Base-by-base conservation (phyloP, 2,329 filamentous ascomycete genomes). In the Arachnopeziza araneosa region DNA sequence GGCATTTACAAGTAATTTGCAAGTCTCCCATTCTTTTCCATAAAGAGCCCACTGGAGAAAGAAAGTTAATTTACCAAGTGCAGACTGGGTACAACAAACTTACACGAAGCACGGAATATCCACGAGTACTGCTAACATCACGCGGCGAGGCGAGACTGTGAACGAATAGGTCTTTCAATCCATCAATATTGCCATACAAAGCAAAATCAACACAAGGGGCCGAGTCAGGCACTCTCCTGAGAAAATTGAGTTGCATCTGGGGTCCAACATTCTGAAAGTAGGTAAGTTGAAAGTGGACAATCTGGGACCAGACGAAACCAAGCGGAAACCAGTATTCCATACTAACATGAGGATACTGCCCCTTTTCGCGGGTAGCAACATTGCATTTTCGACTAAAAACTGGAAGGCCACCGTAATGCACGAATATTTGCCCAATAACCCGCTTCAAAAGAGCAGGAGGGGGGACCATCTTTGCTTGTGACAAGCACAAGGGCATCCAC, bases 301-400 rank as follows among this genome's bases (percentile, higher is more conserved):
- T 60, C 26, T 60, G 55, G 30, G 60, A 48, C 57, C 58, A 58
- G 32, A 24, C 48, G 36, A 56, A 60, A 6, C 51, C 52, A 30
- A 62, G 49, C 1, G 56, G 51, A 53, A 59, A 61, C 56, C 56
- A 61, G 26, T 59, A 61, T 36, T 59, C 56, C 21, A 61, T 23
- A 19, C n/a, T 56, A 23, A 58, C 53, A 53, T 44, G 53, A 23
- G 56, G 60, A n/a, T 49, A 23, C 44, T 58, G 52, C n/a, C 17
- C 6, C 36, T 54, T 56, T 24, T 17, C 26, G 52, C 60, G 58
- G 44, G 52, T 30, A 17, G 9, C 1, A 22, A 24, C 36, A 30
- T 61, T 24, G n/a, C 60, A 61, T 32, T 52, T 55, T 14, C 32
- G 52, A 9, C 56, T 56, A 6, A 56, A 49, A 21, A 50, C 9